Conservation (phyloP, 345 rosid genomes). For the Streptanthus diversifolius region DNA sequence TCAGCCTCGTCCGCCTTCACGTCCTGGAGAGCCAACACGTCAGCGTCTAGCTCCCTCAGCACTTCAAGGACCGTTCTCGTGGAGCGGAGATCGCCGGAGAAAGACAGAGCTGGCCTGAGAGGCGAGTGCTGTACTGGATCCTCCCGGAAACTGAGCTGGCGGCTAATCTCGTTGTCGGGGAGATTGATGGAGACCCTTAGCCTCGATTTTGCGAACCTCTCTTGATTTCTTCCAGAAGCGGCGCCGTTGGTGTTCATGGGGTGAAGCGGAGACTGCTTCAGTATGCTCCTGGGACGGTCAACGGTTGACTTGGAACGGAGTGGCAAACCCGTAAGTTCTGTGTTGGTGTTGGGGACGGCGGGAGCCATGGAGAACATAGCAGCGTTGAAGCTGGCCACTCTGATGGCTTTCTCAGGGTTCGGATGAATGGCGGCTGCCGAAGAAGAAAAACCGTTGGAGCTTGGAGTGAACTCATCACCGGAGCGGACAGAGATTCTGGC, state of each 20-base stretch:
- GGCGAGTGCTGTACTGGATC: constrained; percentile 34
- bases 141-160: constrained; percentile 55
- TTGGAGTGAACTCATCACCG: constrained; percentile 1
- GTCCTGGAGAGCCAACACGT: constrained; percentile 84
- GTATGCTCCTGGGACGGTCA: constrained; percentile 75
- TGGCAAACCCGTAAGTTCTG: constrained; percentile 17
- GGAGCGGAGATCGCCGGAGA: constrained; percentile 34
- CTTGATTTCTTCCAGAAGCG: constrained; percentile 39
- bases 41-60: constrained; percentile 73
- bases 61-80: constrained; percentile 68
- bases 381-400: constrained; percentile 85
- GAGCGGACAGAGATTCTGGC: constrained; percentile 44
- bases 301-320: constrained; percentile 46
- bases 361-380: constrained; percentile 95
- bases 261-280: constrained; percentile 71
- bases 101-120: constrained; percentile 37
- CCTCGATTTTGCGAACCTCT: constrained; percentile 63
- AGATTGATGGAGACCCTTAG: constrained; percentile 85
- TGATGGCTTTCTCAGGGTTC: constrained; percentile 44
- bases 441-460: constrained; percentile 36
- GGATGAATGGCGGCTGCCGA: constrained; percentile 38
- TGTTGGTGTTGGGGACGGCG: constrained; percentile 49
- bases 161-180: constrained; percentile 93
- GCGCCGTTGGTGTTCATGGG: constrained; percentile 17
- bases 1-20: constrained; percentile 95